Base-by-base conservation (phyloP, 495 filamentous ascomycete species). In the Podospora appendiculata region DNA sequence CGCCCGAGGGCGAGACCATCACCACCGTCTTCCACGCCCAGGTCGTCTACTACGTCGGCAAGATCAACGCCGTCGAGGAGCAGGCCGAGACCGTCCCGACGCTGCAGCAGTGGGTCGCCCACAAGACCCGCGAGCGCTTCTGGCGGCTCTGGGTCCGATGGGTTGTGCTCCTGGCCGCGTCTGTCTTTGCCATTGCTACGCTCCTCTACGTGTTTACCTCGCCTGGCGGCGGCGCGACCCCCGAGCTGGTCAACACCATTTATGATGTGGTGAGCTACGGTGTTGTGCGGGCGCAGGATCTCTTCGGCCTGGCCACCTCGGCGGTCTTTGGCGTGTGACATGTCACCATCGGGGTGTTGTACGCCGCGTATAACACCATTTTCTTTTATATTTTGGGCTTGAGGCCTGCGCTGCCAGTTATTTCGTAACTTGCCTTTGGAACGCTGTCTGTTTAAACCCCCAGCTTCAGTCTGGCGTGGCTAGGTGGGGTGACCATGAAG, bases 21-120 rank as follows among this genome's bases (percentile, higher is more conserved):
- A 54, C 54, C 9, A 51, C 53, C 1, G 42, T 72, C 46, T 39
- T 54, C 25, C 47, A 58, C 1, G 53, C 60, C 39, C 54, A 52
- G 40, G 70, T 70, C 13, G 57, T 72, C 8, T 73, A 71, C 59
- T 70, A 69, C 58, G 32, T 14, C 40, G 64, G 64, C 25, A 47
- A 38, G 11, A 19, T 34, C 32, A 51, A 56, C 45, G 17, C 51
- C 10, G 7, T 1, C 3, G 53, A 13, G 14, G 56, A 54, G 35
- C 0, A 10, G 16, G 41, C 35, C 13, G 59, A 62, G 41, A 16
- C 19, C 17, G 32, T 45, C 12, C 59, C 62, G 12, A 42, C 50
- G 9, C 44, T 60, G 34, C 25, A 35, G 8, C 35, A 50, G 33
- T 48, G 46, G 41, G 32, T 59, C 40, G 16, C 33, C 5, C 1